Evolutionary conservation across 129 eudicot genomes (phyloP).

Genomic region (Erigeron canadensis): DNA sequence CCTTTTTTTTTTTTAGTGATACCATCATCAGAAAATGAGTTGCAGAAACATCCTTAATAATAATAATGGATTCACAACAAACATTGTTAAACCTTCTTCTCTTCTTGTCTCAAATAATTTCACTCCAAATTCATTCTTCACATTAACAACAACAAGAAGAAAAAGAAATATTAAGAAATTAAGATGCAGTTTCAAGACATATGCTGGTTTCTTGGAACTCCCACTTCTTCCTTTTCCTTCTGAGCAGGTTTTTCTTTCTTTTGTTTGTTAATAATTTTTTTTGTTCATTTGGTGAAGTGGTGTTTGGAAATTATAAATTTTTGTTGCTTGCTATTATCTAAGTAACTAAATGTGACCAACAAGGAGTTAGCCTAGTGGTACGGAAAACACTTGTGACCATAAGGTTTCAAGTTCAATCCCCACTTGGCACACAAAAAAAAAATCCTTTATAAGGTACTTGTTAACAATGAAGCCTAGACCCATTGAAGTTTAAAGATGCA

Average conservation of each 20-base stretch:
- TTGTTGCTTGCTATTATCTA: not conserved
- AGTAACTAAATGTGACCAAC: too few relatives aligned
- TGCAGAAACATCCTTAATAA: conserved; percentile 26
- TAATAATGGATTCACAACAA: not conserved
- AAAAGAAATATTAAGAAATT: conserved; percentile 14
- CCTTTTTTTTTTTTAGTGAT: not conserved
- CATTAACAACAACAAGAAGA: conserved; percentile 7
- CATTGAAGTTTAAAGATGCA: too few relatives aligned
- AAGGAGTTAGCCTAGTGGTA: too few relatives aligned
- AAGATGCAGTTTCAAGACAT: not conserved
- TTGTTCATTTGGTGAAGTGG: not conserved
- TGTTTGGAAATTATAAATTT: not conserved
- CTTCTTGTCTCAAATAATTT: conserved; percentile 8
- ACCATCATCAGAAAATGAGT: conserved; percentile 28
- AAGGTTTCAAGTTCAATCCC: too few relatives aligned
- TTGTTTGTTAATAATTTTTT: not conserved
- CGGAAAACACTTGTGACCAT: too few relatives aligned
- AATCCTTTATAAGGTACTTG: too few relatives aligned
- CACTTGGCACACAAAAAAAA: too few relatives aligned
- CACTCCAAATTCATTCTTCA: conserved; percentile 13
- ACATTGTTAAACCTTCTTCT: conserved; percentile 7
- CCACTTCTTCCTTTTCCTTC: conserved; percentile 57
- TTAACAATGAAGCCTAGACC: too few relatives aligned
- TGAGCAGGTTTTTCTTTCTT: conserved; percentile 42
- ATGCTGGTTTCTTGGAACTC: conserved; percentile 35